Evolutionary conservation across 305 asterid species (phyloP), one percentile per base, ranked within the genome.

Genomic region (Nicotiana rustica): DNA sequence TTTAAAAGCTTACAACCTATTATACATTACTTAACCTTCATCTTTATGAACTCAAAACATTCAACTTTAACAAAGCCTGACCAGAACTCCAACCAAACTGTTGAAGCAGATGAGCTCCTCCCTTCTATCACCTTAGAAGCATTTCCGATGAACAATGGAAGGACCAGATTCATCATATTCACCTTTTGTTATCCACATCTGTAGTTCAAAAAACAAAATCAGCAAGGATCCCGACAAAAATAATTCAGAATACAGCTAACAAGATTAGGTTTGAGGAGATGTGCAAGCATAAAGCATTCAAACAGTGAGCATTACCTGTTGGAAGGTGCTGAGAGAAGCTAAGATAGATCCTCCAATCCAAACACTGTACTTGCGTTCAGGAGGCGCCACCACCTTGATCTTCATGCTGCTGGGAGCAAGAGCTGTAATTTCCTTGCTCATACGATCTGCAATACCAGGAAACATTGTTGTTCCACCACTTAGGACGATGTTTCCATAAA

Each of bases 151-250:
- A 1, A 87, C 89, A 41, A 87, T 87, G 18, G 84, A 67, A 15
- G 87, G 85, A 80, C 85, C 85, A 10, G 86, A 67, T 59, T 83
- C 86, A 83, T 83, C 83, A 67, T 83, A 83, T 78, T 87, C 89
- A 5, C 81, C 84, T 79, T 82, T 87, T 64, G 83, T 84, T 47
- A 87, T 87, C 87, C 89, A 87, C 87, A 87, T 87, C 89, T 87
- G 83, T 36, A 25, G n/a, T 35, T 84, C 56, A 83, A 78, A 36
- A 33, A 82, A 82, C 76, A 41, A 18, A 31, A 57, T 77, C 64
- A 82, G 44, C 4, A 49, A 60, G 2, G 3, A 3, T 41, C 18
- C 56, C 47, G 21, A 17, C 55, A 38, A 60, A 71, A 9, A 1
- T 6, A 41, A 25, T 36, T 25, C 44, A 6, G 13, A 78, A 62